Base-by-base conservation (phyloP, 306 rosid genomes). In the Erythrophleum fordii region DNA sequence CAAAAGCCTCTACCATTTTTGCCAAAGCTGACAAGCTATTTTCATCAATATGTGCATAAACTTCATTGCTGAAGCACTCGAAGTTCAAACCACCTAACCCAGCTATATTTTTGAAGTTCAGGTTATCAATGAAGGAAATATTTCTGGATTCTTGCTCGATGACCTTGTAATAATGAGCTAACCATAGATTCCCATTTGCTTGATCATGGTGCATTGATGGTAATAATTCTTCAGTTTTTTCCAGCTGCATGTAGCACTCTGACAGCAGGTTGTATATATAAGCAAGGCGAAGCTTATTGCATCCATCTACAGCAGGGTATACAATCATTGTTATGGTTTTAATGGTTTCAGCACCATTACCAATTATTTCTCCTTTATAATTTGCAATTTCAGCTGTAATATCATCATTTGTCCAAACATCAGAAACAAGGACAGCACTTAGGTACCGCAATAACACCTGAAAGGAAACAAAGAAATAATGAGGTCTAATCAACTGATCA, bases 41-140 rank as follows among this genome's bases (percentile, higher is more conserved):
- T 69, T 93, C 94, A 86, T 88, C 84, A 28, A 88, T 72, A 64
- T 92, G 88, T 67, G 83, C 76, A 82, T 83, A 88, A 45, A 96
- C 93, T 89, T 96, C 99, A 82, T 64, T 76, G 73, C 88, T 81
- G 69, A 93, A 86, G 88, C 89, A 80, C 83, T 89, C 86, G 13
- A 93, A 85, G 82, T 90, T 92, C 87, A 93, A 82, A 80, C 97
- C 97, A 77, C 67, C 88, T 51, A 96, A 83, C 64, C 97, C 98
- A 72, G 94, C 97, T 83, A 93, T 90, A 86, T 90, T 93, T 96
- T 96, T 96, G 79, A 93, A 96, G 86, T 96, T 89, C 75, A 96
- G 90, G 72, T 81, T 80, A 61, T 72, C 71, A 77, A 96, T 67
- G 84, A 88, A 84, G 46, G 94, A 80, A 34, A 92, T 85, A 76